Conservation (phyloP, 2,329 filamentous ascomycete species). For the Fusarium sp. region DNA sequence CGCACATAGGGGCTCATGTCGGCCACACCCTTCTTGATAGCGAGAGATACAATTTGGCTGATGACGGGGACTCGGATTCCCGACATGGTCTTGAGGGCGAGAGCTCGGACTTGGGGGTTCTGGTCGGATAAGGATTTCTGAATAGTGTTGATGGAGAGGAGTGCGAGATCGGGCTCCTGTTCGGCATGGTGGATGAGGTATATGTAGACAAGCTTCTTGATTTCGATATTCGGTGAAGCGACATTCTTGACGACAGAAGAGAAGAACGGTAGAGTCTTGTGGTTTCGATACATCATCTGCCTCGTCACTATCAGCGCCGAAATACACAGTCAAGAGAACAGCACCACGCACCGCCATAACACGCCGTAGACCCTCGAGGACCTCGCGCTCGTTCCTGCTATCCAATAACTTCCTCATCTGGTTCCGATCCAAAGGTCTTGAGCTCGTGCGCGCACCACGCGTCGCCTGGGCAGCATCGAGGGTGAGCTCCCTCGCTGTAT, state of each 20-base stretch:
- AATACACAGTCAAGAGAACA: not conserved
- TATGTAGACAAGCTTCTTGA: constrained; percentile 98
- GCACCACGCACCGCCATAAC: constrained; percentile 79
- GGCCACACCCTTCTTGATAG: constrained; percentile 90
- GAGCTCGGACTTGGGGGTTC: constrained; percentile 88
- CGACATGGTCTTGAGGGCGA: constrained; percentile 96
- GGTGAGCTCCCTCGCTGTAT: constrained; percentile 89
- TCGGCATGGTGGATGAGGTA: constrained; percentile 98
- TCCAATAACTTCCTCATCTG: constrained; percentile 96
- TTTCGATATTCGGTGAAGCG: constrained; percentile 89
- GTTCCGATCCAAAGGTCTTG: constrained; percentile 74
- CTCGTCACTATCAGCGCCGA: constrained; percentile 9
- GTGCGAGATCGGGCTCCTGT: constrained; percentile 91
- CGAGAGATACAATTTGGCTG: constrained; percentile 94
- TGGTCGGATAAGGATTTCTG: constrained; percentile 95
- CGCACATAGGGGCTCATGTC: constrained; percentile 96
- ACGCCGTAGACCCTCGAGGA: constrained; percentile 88
- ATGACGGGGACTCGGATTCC: constrained; percentile 97
- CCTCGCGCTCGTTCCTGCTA: constrained; percentile 90
- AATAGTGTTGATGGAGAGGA: constrained; percentile 98
- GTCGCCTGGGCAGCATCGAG: constrained; percentile 95
- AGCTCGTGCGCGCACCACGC: constrained; percentile 68
- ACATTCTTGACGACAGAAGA: constrained; percentile 99
- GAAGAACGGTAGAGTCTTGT: constrained; percentile 91
- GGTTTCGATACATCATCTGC: constrained; percentile 94